phyloP scores from a whole-genome alignment of 2,329 filamentous ascomycete species.

The Tolypocladium ovalisporum region DNA sequence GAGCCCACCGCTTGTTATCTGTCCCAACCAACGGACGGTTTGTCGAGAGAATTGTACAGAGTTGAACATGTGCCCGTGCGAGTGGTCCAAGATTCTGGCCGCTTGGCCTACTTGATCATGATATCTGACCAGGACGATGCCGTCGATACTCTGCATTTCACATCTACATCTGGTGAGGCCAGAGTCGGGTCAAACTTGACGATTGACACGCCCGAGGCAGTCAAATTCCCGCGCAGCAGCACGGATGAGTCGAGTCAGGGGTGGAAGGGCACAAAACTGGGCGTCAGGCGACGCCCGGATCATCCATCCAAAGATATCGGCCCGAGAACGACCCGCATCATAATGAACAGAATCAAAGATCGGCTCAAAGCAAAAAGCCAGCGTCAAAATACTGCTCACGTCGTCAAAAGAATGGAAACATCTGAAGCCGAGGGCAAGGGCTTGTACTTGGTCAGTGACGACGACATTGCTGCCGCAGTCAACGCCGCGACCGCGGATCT shows the following conservation, averaged over 20 bases:
- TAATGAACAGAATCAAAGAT: background rate
- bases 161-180: background rate
- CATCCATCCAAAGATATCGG: background rate
- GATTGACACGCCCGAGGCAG: too few relatives aligned
- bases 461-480: constrained; percentile 4
- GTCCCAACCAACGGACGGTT: background rate
- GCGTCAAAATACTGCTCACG: background rate
- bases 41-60: background rate
- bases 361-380: constrained; percentile 2
- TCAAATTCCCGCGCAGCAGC: background rate
- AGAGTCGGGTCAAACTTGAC: background rate
- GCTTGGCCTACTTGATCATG: constrained; percentile 4
- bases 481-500: constrained; percentile 1
- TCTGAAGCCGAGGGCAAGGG: background rate
- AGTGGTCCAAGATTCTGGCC: constrained; percentile 1
- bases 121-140: constrained; percentile 2
- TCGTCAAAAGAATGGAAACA: background rate
- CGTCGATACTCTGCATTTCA: background rate
- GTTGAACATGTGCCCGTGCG: constrained; percentile 6
- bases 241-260: background rate
- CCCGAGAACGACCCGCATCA: background rate
- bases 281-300: background rate
- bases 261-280: too few relatives aligned
- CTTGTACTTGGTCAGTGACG: constrained; percentile 8
- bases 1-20: constrained; percentile 4